Conservation (phyloP, 1,284 basidiomycete genomes). For the Cutaneotrichosporon cutaneum region DNA sequence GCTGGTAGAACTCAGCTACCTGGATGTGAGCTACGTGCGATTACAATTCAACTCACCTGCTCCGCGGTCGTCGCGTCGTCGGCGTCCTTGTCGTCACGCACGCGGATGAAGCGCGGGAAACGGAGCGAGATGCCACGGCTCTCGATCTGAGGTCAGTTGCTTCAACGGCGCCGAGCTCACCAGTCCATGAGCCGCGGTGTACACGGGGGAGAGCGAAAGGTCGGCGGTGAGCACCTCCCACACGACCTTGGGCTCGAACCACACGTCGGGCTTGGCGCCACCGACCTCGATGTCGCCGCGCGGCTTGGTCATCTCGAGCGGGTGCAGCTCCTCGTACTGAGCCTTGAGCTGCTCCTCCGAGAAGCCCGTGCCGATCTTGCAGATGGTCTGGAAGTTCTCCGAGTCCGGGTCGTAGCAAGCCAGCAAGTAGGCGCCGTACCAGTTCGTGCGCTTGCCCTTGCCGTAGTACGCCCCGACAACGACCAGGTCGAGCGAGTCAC, state of each 20-base stretch:
- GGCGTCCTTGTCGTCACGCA: conserved; percentile 88
- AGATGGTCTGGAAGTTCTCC: conserved; percentile 92
- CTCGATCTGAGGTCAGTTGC: conserved; percentile 61
- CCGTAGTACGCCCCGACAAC: conserved; percentile 97
- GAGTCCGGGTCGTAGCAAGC: conserved; percentile 90
- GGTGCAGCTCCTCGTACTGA: conserved; percentile 80
- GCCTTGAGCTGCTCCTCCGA: conserved; percentile 81
- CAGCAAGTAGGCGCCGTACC: conserved; percentile 92
- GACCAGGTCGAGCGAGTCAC: conserved; percentile 94
- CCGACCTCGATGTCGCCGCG: conserved; percentile 80
- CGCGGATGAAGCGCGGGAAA: conserved; percentile 89
- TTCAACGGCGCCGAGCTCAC: conserved; percentile 57
- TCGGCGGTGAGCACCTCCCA: conserved; percentile 99
- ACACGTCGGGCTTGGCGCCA: conserved; percentile 87
- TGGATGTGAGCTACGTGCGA: conserved; percentile 44
- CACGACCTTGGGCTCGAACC: conserved; percentile 92
- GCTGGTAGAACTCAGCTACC: conserved; percentile 94
- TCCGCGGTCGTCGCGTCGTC: conserved; percentile 91
- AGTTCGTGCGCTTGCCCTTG: conserved; percentile 94
- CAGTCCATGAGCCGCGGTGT: conserved; percentile 92
- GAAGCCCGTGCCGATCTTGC: conserved; percentile 99
- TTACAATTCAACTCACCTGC: conserved; percentile 59
- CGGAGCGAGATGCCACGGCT: conserved; percentile 88
- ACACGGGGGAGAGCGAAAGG: conserved; percentile 92
- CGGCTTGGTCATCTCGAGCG: conserved; percentile 61